A percentile compares a stretch with the other conserved stretches of the same genome.
phyloP scores from a whole-genome alignment of 73 alveolate genomes.

The Tetrahymena borealis region DNA sequence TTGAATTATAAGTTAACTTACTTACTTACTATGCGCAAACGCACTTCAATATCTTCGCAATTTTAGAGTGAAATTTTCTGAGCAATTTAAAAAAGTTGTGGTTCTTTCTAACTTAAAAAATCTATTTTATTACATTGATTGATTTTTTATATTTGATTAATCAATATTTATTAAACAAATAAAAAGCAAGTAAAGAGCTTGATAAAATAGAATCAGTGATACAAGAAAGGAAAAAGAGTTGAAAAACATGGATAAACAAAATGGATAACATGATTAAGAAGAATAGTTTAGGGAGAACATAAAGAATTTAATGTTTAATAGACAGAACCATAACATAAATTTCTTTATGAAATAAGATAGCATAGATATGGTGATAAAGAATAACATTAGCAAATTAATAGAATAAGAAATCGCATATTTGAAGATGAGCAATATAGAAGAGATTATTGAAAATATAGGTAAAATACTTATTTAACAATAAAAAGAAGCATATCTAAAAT shows the following conservation, averaged over 20 bases:
- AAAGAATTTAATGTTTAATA: neutral
- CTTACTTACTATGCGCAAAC: too few relatives aligned
- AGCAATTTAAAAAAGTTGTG: too few relatives aligned
- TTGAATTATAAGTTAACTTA: too few relatives aligned
- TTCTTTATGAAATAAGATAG: neutral
- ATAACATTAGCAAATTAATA: neutral
- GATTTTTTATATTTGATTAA: neutral
- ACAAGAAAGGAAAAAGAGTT: neutral
- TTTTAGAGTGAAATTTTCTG: too few relatives aligned
- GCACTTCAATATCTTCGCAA: too few relatives aligned
- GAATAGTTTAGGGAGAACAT: neutral
- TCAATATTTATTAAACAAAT: neutral
- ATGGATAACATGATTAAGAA: neutral
- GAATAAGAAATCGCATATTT: neutral
- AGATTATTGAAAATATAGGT: neutral
- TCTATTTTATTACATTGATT: too few relatives aligned
- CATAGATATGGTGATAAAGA: neutral
- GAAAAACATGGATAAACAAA: neutral
- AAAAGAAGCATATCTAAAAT: too few relatives aligned
- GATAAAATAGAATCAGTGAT: neutral
- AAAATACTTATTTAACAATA: neutral
- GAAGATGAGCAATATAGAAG: neutral
- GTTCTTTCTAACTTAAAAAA: too few relatives aligned
- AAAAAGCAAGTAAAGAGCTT: too few relatives aligned
- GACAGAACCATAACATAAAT: neutral